These are phyloP conservation scores for Auricularia heimuer DNA, from an alignment of 768 basidiomycete species.

Conservation along the genomic window DNA sequence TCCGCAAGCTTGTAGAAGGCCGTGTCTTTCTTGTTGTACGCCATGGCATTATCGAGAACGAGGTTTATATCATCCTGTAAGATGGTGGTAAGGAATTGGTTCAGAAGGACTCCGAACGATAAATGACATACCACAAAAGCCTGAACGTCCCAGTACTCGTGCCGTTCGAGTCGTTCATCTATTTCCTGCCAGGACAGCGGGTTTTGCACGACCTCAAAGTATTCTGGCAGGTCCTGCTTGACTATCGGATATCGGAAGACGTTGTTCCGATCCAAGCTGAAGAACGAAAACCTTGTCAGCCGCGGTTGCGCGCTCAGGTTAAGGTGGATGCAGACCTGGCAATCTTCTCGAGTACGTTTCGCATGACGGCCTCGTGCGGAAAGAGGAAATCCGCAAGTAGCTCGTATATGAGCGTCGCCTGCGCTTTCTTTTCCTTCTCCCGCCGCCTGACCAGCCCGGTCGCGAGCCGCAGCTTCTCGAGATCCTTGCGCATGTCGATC, in stretches of 20 bases:
- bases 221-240: slow-evolving; percentile 73
- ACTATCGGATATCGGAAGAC: slow-evolving; percentile 81
- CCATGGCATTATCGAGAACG: slow-evolving; percentile 75
- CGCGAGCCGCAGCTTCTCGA: slow-evolving; percentile 61
- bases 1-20: slow-evolving; percentile 59
- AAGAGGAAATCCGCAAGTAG: slow-evolving; percentile 58
- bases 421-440: slow-evolving; percentile 69
- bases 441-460: slow-evolving; percentile 63
- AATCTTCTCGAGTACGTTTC: slow-evolving; percentile 60
- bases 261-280: slow-evolving; percentile 61
- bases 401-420: slow-evolving; percentile 55
- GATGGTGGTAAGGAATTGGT: not conserved
- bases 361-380: slow-evolving; percentile 50
- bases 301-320: not conserved
- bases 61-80: slow-evolving; percentile 69
- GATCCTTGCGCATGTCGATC: slow-evolving; percentile 58
- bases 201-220: slow-evolving; percentile 72
- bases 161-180: slow-evolving; percentile 67
- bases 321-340: slow-evolving; percentile 33
- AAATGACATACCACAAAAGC: slow-evolving; percentile 49
- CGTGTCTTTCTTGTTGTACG: slow-evolving; percentile 76
- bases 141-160: slow-evolving; percentile 71
- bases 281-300: slow-evolving; percentile 6
- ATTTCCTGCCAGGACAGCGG: slow-evolving; percentile 90
- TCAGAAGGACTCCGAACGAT: too few relatives aligned